Percentiles rank a stretch among this genome's conserved stretches.
These are phyloP conservation scores for Lipomyces spencermartinsiae DNA, from an alignment of 805 yeast genomes.

Conservation along the genomic window DNA sequence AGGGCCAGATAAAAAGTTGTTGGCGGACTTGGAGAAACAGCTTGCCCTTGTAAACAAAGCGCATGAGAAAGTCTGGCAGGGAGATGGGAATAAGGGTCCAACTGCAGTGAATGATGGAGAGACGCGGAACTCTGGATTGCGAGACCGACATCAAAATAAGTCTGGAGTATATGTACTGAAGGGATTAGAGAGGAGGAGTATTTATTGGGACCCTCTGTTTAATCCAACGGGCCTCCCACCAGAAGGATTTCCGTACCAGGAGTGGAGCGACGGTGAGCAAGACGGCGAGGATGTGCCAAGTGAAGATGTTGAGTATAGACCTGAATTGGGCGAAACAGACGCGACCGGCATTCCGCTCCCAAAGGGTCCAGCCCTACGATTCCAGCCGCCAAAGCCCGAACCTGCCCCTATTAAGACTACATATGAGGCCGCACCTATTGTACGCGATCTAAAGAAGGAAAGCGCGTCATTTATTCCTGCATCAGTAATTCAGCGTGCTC, in stretches of 20 bases:
- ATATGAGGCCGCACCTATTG: conserved; percentile 42
- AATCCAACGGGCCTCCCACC: conserved; percentile 40
- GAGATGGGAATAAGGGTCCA: conserved; percentile 6
- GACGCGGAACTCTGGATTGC: conserved; percentile 1
- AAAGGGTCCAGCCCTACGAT: conserved; percentile 34
- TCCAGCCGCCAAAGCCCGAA: background rate
- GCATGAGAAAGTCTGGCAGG: conserved; percentile 15
- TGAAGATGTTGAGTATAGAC: conserved; percentile 23
- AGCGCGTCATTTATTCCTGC: conserved; percentile 39
- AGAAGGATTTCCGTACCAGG: conserved; percentile 32
- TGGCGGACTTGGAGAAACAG: conserved; percentile 35
- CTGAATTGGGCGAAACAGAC: conserved; percentile 21
- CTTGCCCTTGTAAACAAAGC: conserved; percentile 32
- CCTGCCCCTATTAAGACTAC: conserved; percentile 24
- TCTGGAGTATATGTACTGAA: conserved; percentile 33
- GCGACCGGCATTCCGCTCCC: conserved; percentile 39
- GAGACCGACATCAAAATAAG: conserved; percentile 28
- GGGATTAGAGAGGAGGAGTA: conserved; percentile 36
- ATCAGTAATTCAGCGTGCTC: conserved; percentile 29
- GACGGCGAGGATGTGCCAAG: conserved; percentile 15
- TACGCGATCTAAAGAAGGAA: conserved; percentile 38
- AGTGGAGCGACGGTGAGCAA: conserved; percentile 26
- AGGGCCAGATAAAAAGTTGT: conserved; percentile 28
- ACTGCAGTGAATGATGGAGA: conserved; percentile 8
- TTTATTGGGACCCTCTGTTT: conserved; percentile 39